Evolutionary conservation across 2,329 filamentous ascomycete genomes (phyloP).

Genomic region (Penicillium vulpinum): DNA sequence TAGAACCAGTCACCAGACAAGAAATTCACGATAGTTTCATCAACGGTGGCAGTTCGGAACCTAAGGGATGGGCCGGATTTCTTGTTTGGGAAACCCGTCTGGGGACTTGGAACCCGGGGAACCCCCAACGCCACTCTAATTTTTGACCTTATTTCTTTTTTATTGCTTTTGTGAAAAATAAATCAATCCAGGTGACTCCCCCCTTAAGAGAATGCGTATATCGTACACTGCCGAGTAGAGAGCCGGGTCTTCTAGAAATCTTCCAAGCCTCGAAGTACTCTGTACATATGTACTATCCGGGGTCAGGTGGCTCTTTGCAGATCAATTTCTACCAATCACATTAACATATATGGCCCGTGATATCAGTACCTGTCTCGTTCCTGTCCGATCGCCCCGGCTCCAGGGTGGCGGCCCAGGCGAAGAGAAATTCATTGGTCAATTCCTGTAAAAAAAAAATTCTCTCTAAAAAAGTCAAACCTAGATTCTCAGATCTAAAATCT

Average conservation of each 20-base stretch:
- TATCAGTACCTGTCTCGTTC: conserved; percentile 1
- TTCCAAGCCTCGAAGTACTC: neutral
- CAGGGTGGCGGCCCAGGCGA: neutral
- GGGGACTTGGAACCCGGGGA: conserved; percentile 3
- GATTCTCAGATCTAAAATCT: neutral
- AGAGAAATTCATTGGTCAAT: conserved; percentile 5
- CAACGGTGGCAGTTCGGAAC: neutral
- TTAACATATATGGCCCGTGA: neutral
- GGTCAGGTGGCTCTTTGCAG: conserved; percentile 8
- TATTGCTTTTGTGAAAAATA: neutral
- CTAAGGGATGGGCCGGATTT: conserved; percentile 6
- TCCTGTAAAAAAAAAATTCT: neutral
- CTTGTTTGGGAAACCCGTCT: conserved; percentile 11
- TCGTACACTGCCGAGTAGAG: neutral
- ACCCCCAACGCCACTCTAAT: conserved; percentile 9
- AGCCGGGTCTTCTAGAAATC: conserved; percentile 5
- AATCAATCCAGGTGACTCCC: neutral
- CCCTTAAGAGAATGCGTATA: neutral
- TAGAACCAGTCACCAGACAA: neutral
- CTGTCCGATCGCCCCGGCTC: conserved; percentile 4
- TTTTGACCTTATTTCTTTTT: neutral
- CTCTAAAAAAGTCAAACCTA: no score
- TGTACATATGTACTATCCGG: neutral
- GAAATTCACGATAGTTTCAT: conserved; percentile 1
- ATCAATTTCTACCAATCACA: neutral